Evolutionary conservation across 2,329 filamentous ascomycete genomes (phyloP).

Genomic region (Aspergillus pseudoterreus): DNA sequence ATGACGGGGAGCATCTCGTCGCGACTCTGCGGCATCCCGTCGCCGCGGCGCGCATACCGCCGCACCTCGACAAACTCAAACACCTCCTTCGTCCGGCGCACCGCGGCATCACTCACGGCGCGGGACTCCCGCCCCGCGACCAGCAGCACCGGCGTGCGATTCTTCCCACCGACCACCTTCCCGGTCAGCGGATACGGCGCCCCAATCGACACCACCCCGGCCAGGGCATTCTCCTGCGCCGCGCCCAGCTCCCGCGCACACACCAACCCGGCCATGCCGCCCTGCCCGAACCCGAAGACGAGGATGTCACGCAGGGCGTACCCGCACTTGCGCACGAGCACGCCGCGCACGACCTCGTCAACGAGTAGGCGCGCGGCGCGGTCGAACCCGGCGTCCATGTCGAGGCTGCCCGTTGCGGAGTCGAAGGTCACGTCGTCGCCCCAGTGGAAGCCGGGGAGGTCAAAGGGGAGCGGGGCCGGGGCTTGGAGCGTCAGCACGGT

Average conservation of each 20-base stretch:
- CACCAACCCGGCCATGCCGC: conserved; percentile 60
- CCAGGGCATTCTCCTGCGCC: conserved; percentile 17
- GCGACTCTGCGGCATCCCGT: conserved; percentile 75
- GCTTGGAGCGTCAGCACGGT: conserved; percentile 71
- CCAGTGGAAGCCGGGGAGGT: conserved; percentile 66
- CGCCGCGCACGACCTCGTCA: conserved; percentile 49
- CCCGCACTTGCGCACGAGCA: conserved; percentile 55
- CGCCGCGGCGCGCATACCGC: conserved; percentile 66
- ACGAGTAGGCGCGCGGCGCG: conserved; percentile 48
- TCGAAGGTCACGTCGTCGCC: conserved; percentile 62
- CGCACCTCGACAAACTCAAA: conserved; percentile 66
- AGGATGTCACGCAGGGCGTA: conserved; percentile 60
- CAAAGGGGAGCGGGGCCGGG: conserved; percentile 64
- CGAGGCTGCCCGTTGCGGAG: conserved; percentile 49
- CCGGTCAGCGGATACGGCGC: conserved; percentile 37
- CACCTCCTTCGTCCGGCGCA: conserved; percentile 60
- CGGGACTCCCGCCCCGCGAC: conserved; percentile 38
- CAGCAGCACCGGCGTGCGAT: conserved; percentile 40
- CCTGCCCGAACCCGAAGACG: conserved; percentile 66
- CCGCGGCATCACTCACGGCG: conserved; percentile 59
- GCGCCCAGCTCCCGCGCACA: conserved; percentile 46
- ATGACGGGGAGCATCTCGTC: conserved; percentile 91
- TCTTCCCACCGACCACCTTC: conserved; percentile 26
- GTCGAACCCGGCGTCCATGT: conserved; percentile 60
- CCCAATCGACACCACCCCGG: conserved; percentile 41